Base-by-base conservation (phyloP, 257 asterid species). In the Nicotiana undulata region DNA sequence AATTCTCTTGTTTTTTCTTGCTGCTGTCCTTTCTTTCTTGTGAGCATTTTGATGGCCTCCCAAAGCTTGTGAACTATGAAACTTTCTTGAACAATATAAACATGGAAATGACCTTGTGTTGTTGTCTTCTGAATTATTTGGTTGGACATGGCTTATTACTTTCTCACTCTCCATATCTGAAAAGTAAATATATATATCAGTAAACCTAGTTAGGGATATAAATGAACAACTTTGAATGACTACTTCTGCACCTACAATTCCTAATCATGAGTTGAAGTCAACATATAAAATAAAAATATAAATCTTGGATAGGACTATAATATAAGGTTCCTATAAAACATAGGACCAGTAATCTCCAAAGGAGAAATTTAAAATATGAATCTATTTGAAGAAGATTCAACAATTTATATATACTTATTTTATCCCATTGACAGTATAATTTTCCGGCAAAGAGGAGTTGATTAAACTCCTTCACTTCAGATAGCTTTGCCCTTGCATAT, bases 31-130 rank as follows among this genome's bases (percentile, higher is more conserved):
- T 63, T 95, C 98, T 76, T 91, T 95, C 91, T 93, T 95, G 90
- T 95, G 99, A 0, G 99, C 98, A 81, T 95, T 95, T 84, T 95
- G 98, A 82, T 95, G 99, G 20, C 99, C 99, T 3, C 99, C 99
- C 64, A 93, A 82, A 29, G 99, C 99, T 80, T 95, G 99, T 15
- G 98, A 95, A 77, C 97, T 93, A 78, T 90, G 97, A 68, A 95
- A 95, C 87, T 89, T 93, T 79, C 97, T 84, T 5, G 98, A 87
- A 75, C 99, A 95, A 85, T 92, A 93, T 31, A 86, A 85, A 37
- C 97, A 93, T 9, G 97, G 96, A 77, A 95, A 95, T 6, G 92
- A 88, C 78, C 90, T 90, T n/a, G 88, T 51, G 34, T 79, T 96
- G 51, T 86, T 86, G 32, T 83, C 98, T 58, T 89, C 88, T 32